Percentiles rank a stretch among this genome's conserved stretches.
phyloP scores from a whole-genome alignment of 2,329 filamentous ascomycete genomes.

The Colletotrichum eleusines region DNA sequence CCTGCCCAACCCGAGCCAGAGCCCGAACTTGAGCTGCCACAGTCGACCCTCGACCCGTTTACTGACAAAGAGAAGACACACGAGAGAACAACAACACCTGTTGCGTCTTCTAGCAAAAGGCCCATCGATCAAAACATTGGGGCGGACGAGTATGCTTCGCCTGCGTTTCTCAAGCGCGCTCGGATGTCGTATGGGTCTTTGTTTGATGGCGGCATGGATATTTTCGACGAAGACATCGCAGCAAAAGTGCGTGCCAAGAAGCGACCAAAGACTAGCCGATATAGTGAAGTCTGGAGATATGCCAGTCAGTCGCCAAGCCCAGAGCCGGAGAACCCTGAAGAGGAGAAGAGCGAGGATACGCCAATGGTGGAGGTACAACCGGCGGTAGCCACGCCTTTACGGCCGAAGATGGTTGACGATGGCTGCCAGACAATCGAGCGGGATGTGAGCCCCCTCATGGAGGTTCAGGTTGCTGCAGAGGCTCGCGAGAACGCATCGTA shows the following conservation, averaged over 20 bases:
- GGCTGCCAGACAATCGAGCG: conserved; percentile 49
- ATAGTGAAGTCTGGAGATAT: conserved; percentile 80
- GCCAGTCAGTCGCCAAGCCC: conserved; percentile 79
- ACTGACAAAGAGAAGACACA: conserved; percentile 43
- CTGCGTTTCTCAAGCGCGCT: conserved; percentile 81
- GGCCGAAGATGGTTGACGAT: conserved; percentile 48
- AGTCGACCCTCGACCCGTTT: conserved; percentile 41
- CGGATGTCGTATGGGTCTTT: conserved; percentile 77
- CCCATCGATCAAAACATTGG: conserved; percentile 52
- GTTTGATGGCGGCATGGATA: conserved; percentile 73
- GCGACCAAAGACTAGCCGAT: conserved; percentile 75
- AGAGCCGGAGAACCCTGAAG: conserved; percentile 58
- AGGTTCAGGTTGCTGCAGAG: conserved; percentile 40
- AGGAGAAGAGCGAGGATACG: conserved; percentile 44
- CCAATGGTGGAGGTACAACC: conserved; percentile 29
- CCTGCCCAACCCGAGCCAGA: conserved; percentile 45
- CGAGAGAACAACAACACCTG: conserved; percentile 22
- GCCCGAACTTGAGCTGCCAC: conserved; percentile 29
- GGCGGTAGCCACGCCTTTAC: conserved; percentile 37
- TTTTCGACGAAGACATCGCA: conserved; percentile 77
- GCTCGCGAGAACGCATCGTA: conserved; percentile 25
- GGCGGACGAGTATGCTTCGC: conserved; percentile 75
- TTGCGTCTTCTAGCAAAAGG: conserved; percentile 47
- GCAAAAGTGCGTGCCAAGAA: conserved; percentile 74
- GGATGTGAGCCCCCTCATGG: conserved; percentile 41